phyloP scores from a whole-genome alignment of 768 basidiomycete genomes.

The Mycena indigotica region DNA sequence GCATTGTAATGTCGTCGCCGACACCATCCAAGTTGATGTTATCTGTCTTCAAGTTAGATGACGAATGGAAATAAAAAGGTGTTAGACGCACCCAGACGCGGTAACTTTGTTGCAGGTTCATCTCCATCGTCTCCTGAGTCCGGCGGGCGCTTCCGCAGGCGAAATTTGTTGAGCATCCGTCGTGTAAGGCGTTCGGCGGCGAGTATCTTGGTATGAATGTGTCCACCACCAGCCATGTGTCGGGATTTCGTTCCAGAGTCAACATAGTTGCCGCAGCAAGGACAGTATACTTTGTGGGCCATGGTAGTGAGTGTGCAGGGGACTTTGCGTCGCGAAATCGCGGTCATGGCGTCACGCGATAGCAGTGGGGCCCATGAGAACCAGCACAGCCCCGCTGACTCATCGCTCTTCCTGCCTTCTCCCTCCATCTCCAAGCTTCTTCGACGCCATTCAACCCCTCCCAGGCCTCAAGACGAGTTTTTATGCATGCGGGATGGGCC shows the following conservation, averaged over 20 bases:
- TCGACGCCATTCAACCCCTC: too few relatives aligned
- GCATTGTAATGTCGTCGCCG: background rate
- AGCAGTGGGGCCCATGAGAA: background rate
- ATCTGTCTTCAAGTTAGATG: background rate
- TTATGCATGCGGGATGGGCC: too few relatives aligned
- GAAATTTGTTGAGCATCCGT: background rate
- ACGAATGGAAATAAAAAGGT: background rate
- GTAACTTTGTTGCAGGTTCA: background rate
- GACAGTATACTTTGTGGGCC: background rate
- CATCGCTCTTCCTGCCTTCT: too few relatives aligned
- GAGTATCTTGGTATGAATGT: background rate
- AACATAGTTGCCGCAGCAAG: background rate
- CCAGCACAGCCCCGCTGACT: background rate
- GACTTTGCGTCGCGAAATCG: background rate
- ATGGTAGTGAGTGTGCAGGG: background rate
- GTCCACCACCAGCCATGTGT: background rate
- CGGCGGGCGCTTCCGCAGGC: background rate
- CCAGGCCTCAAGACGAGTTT: too few relatives aligned
- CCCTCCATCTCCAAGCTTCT: too few relatives aligned
- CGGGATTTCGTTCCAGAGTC: background rate
- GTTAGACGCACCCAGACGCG: background rate
- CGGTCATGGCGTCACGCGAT: background rate
- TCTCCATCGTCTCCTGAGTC: background rate
- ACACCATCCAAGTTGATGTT: background rate
- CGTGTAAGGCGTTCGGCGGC: too few relatives aligned